Evolutionary conservation across 2,329 filamentous ascomycete genomes (phyloP).

Genomic region (Verticillium nubilum): DNA sequence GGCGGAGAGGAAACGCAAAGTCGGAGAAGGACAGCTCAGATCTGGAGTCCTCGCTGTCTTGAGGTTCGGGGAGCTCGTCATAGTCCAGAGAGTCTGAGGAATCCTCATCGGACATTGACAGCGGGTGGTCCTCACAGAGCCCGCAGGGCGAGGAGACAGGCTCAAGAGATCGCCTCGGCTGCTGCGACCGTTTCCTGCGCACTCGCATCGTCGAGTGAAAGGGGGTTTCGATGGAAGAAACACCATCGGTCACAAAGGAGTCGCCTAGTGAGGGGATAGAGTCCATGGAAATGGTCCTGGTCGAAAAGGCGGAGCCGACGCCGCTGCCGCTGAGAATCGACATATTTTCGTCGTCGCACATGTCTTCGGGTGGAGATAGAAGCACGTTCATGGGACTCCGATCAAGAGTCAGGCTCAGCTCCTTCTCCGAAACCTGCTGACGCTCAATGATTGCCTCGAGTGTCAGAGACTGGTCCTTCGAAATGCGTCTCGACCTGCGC

Average conservation of each 20-base stretch:
- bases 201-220: conserved; percentile 28
- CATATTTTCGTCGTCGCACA: conserved; percentile 39
- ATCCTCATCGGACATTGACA: conserved; percentile 39
- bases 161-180: conserved; percentile 45
- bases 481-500: conserved; percentile 22
- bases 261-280: conserved; percentile 56
- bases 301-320: conserved; percentile 46
- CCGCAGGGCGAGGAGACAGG: conserved; percentile 51
- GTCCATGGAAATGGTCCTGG: conserved; percentile 52
- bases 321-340: conserved; percentile 44
- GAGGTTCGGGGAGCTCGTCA: conserved; percentile 15
- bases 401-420: conserved; percentile 48
- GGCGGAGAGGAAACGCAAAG: conserved; percentile 35
- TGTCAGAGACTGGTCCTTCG: conserved; percentile 32
- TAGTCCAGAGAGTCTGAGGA: conserved; percentile 43
- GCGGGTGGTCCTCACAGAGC: conserved; percentile 44
- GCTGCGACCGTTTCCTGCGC: conserved; percentile 25
- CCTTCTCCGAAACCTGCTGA: conserved; percentile 52
- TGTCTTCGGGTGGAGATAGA: conserved; percentile 54
- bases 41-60: conserved; percentile 24
- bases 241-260: conserved; percentile 44
- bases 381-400: conserved; percentile 54
- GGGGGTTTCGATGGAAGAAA: conserved; percentile 46
- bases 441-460: conserved; percentile 51
- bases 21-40: conserved; percentile 22